These are phyloP conservation scores for Teunomyces pallodes DNA, from an alignment of 805 yeast species.

Conservation along the genomic window DNA sequence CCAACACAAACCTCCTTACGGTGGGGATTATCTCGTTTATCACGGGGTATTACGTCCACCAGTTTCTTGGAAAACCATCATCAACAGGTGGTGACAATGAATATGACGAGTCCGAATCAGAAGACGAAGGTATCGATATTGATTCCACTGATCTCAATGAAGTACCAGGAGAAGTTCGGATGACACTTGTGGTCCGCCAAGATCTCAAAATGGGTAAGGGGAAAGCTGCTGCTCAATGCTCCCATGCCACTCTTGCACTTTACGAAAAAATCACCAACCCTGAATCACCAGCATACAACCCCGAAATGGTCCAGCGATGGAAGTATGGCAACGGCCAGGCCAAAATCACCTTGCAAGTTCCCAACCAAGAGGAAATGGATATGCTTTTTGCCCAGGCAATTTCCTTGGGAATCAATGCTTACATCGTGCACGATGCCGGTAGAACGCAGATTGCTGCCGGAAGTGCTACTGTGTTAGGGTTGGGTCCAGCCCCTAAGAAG, in stretches of 20 bases:
- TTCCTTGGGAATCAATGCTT: slow-evolving; percentile 72
- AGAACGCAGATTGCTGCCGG: slow-evolving; percentile 96
- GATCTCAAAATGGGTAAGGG: slow-evolving; percentile 94
- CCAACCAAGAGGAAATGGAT: slow-evolving; percentile 69
- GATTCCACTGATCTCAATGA: slow-evolving; percentile 61
- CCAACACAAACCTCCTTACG: slow-evolving; percentile 22
- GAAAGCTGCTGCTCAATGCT: slow-evolving; percentile 95
- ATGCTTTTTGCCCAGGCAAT: slow-evolving; percentile 77
- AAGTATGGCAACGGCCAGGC: slow-evolving; percentile 80
- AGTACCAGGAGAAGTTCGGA: slow-evolving; percentile 74
- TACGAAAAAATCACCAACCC: slow-evolving; percentile 65
- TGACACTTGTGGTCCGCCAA: slow-evolving; percentile 85
- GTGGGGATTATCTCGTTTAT: slow-evolving; percentile 36
- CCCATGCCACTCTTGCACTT: slow-evolving; percentile 94
- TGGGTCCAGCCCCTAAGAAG: slow-evolving; percentile 92
- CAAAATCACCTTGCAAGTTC: slow-evolving; percentile 80
- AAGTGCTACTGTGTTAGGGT: slow-evolving; percentile 90
- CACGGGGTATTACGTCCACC: slow-evolving; percentile 34
- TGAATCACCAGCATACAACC: slow-evolving; percentile 53
- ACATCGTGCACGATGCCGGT: slow-evolving; percentile 92
- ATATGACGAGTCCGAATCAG: slow-evolving; percentile 43
- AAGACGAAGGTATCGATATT: slow-evolving; percentile 52
- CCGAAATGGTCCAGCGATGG: slow-evolving; percentile 73
- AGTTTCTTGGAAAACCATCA: slow-evolving; percentile 11
- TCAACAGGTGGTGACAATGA: not conserved